Evolutionary conservation across 2,329 filamentous ascomycete genomes (phyloP).

Genomic region (Boeremia lycopersici): DNA sequence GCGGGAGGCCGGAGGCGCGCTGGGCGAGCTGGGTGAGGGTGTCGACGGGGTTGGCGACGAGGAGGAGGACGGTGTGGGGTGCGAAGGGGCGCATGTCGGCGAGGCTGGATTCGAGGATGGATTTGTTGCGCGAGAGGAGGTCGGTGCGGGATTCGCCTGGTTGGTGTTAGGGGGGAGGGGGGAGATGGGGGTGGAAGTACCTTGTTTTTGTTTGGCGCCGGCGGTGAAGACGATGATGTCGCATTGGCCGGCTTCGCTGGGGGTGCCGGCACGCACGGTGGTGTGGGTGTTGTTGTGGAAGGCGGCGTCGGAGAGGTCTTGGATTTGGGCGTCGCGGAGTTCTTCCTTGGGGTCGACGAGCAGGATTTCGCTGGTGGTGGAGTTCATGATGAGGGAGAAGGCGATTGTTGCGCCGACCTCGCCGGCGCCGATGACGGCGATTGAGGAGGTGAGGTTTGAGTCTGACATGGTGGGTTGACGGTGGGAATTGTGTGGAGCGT

Average conservation of each 20-base stretch:
- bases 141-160: slow-evolving; percentile 29
- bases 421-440: slow-evolving; percentile 32
- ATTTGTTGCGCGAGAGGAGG: slow-evolving; percentile 28
- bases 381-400: slow-evolving; percentile 33
- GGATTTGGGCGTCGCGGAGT: slow-evolving; percentile 28
- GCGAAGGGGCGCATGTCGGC: slow-evolving; percentile 29
- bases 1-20: slow-evolving; percentile 18
- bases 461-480: slow-evolving; percentile 11
- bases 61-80: slow-evolving; percentile 20
- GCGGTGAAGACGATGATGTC: slow-evolving; percentile 31
- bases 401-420: slow-evolving; percentile 32
- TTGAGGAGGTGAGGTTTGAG: slow-evolving; percentile 26
- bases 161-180: neutral
- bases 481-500: too few relatives aligned
- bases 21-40: slow-evolving; percentile 29
- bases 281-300: slow-evolving; percentile 29
- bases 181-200: too few relatives aligned
- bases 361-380: slow-evolving; percentile 25
- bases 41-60: slow-evolving; percentile 34
- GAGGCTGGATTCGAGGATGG: slow-evolving; percentile 28
- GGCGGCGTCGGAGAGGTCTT: slow-evolving; percentile 21
- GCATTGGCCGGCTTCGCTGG: slow-evolving; percentile 31
- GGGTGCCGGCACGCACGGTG: slow-evolving; percentile 24
- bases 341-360: slow-evolving; percentile 31
- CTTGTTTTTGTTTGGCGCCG: slow-evolving; percentile 29